Base-by-base conservation (phyloP, 1,139 yeast genomes). In the Scheffersomyces lignicola region DNA sequence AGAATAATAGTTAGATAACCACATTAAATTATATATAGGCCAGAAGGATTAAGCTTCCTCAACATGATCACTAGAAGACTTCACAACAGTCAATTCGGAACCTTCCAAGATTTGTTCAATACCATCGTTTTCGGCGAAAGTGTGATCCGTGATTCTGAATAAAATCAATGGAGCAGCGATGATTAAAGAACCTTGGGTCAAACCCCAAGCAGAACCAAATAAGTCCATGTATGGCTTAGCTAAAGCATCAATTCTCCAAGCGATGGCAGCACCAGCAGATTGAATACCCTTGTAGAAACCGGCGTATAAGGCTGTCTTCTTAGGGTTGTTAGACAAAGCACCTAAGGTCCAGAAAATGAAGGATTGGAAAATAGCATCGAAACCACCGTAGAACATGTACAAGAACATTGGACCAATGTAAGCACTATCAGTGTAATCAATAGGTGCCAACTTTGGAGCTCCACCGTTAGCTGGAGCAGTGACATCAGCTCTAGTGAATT, bases 281-380 rank as follows among this genome's bases (percentile, higher is more conserved):
- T 79, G 85, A 35, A 78, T 57, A 40, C 82, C 78, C 60, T 79
- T 79, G 62, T 76, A 79, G 56, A 75, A 75, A 31, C 83, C 83
- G 30, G 78, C 80, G 47, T 76, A 77, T 39, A 78, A 60, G 9
- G 83, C 81, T 18, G 68, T 59, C 51, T 70, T 76, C 58, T 74
- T 67, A 23, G 82, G 75, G 51, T 73, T 72, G 54, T 78, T 77
- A 41, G 82, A 71, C 39, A 78, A 54, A 20, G 80, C 73, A 36
- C 84, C 84, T 56, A 79, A 58, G 23, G 71, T 41, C 79, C 82
- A 79, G 55, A 76, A 73, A 39, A 70, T 65, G 52, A 54, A 77
- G 20, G 76, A 66, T 56, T 79, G 84, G 69, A 69, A 78, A 37
- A 77, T 53, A 21, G 84, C 78, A 54, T 78, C 84, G 47, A 56